Percentiles rank a stretch among this genome's conserved stretches.
These are phyloP conservation scores for Amaranthus palmeri DNA, from an alignment of 148 eudicot genomes.

Conservation along the genomic window DNA sequence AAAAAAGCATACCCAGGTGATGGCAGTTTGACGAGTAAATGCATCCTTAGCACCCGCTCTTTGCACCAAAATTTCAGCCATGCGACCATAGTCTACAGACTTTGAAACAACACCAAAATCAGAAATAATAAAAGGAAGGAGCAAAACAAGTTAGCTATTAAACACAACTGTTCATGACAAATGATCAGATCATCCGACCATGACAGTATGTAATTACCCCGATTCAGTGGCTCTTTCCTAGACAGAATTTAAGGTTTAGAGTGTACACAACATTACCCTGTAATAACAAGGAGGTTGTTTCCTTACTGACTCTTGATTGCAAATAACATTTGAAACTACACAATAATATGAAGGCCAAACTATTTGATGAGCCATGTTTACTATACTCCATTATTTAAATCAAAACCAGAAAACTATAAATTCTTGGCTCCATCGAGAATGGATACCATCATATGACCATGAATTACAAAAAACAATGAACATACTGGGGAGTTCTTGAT, in stretches of 20 bases:
- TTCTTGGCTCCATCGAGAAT: no score
- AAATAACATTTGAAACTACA: no score
- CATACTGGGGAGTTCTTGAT: constrained; percentile 95
- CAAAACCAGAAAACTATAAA: no score
- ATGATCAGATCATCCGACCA: background rate
- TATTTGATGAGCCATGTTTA: no score
- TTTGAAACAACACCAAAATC: constrained; percentile 38
- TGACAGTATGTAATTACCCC: no score
- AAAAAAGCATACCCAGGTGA: constrained; percentile 77
- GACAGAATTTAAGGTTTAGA: no score
- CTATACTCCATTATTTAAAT: background rate
- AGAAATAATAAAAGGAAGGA: constrained; percentile 18
- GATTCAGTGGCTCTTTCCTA: no score
- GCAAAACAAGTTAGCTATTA: background rate
- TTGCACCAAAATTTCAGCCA: constrained; percentile 96
- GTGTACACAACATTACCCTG: no score
- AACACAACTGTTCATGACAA: background rate
- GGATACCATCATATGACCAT: no score
- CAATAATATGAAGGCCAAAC: no score
- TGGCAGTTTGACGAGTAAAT: constrained; percentile 92
- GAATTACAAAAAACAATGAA: constrained; percentile 4
- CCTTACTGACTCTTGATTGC: no score
- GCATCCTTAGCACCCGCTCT: constrained; percentile 89
- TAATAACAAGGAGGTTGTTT: no score
- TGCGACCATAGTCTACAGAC: constrained; percentile 99